Conservation (phyloP, 306 rosid genomes). For the Fragaria vesca region DNA sequence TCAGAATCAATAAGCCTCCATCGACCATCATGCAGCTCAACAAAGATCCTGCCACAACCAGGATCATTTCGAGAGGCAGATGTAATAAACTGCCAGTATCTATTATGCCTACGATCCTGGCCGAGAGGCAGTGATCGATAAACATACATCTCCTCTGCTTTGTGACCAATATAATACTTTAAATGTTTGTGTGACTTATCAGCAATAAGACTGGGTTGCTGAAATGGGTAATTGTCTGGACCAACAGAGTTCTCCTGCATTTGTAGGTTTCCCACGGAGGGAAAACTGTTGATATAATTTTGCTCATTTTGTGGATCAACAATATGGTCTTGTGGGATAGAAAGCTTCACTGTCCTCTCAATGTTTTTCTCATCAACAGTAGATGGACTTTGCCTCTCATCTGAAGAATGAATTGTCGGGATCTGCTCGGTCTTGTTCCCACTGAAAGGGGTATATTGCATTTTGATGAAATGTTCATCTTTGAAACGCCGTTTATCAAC, state of each 20-base stretch:
- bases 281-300: slow-evolving; percentile 29
- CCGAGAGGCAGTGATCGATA: slow-evolving; percentile 76
- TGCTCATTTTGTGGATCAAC: slow-evolving; percentile 32
- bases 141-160: slow-evolving; percentile 66
- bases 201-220: slow-evolving; percentile 45
- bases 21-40: slow-evolving; percentile 58
- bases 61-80: slow-evolving; percentile 72
- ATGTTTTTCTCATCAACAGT: slow-evolving; percentile 31
- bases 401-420: slow-evolving; percentile 31
- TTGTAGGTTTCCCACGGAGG: slow-evolving; percentile 43
- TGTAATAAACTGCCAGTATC: slow-evolving; percentile 71
- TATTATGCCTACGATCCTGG: slow-evolving; percentile 68
- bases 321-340: slow-evolving; percentile 34
- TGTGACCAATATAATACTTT: slow-evolving; percentile 57
- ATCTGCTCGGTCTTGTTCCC: slow-evolving; percentile 43
- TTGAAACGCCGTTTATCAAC: slow-evolving; percentile 64
- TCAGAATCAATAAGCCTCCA: slow-evolving; percentile 81
- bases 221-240: slow-evolving; percentile 40
- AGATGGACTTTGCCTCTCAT: slow-evolving; percentile 38
- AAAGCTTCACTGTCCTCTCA: slow-evolving; percentile 28
- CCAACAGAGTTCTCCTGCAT: slow-evolving; percentile 44
- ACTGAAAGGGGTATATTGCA: slow-evolving; percentile 24
- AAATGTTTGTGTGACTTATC: slow-evolving; percentile 58
- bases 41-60: slow-evolving; percentile 78
- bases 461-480: slow-evolving; percentile 49